Conservation (phyloP, 1,139 yeast genomes). For the Candida tropicalis region DNA sequence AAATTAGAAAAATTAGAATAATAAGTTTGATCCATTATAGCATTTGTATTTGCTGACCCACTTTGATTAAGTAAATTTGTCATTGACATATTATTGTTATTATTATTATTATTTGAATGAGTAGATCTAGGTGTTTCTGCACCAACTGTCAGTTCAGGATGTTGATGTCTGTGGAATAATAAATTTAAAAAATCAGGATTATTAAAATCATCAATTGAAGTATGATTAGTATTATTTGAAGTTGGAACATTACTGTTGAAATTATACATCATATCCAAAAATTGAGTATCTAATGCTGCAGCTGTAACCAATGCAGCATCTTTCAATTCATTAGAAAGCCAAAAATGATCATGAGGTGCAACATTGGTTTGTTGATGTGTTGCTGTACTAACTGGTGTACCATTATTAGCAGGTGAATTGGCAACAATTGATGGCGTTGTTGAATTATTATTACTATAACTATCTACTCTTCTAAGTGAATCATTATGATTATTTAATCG, state of each 20-base stretch:
- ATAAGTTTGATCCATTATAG: constrained; percentile 37
- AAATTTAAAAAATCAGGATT: constrained; percentile 45
- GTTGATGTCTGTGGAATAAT: constrained; percentile 50
- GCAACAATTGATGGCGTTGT: background rate
- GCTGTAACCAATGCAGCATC: constrained; percentile 76
- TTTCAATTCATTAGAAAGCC: constrained; percentile 71
- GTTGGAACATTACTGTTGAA: constrained; percentile 12
- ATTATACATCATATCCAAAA: constrained; percentile 52
- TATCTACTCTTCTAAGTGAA: background rate
- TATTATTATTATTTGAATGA: constrained; percentile 10
- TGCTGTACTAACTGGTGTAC: constrained; percentile 4
- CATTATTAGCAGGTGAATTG: background rate
- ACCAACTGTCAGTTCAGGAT: constrained; percentile 11
- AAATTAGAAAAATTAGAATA: constrained; percentile 46
- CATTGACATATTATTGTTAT: constrained; percentile 23
- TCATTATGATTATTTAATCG: background rate
- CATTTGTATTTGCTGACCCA: constrained; percentile 12
- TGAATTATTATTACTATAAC: background rate
- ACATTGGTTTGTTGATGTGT: constrained; percentile 10
- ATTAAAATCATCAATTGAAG: constrained; percentile 14
- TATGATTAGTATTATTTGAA: constrained; percentile 11
- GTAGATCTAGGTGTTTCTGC: constrained; percentile 8
- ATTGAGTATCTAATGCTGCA: constrained; percentile 65
- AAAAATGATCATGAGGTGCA: constrained; percentile 42
- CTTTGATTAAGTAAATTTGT: constrained; percentile 26